Percentiles rank a stretch among this genome's conserved stretches.
These are phyloP conservation scores for Solanum sejunctum DNA, from an alignment of 257 asterid genomes.

Conservation along the genomic window DNA sequence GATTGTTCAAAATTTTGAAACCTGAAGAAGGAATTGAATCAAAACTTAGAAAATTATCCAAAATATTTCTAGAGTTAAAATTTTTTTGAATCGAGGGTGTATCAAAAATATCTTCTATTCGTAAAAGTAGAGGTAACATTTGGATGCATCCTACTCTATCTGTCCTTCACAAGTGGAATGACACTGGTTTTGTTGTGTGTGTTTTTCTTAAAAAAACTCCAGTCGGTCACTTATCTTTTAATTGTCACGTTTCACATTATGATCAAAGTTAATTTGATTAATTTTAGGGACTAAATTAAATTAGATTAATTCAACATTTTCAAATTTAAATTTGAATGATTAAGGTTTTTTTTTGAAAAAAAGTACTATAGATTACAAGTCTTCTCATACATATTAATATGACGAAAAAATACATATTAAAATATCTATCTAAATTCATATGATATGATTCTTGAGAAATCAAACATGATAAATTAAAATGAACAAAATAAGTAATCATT, in stretches of 20 bases:
- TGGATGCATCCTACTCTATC: too few species aligned
- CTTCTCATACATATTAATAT: too few species aligned
- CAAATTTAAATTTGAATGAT: too few species aligned
- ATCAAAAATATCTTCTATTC: background rate
- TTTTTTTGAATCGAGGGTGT: background rate
- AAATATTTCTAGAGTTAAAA: background rate
- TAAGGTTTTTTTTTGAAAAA: too few species aligned
- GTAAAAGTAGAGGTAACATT: background rate
- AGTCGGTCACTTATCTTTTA: too few species aligned
- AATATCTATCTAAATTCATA: background rate
- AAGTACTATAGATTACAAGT: background rate
- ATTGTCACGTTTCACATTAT: too few species aligned
- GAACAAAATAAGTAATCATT: background rate
- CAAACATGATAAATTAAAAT: background rate
- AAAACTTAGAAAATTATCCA: background rate
- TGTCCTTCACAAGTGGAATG: background rate
- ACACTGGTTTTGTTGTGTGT: background rate
- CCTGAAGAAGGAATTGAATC: background rate
- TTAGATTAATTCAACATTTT: background rate
- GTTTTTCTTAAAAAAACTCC: background rate
- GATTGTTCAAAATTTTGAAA: background rate
- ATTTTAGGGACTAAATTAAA: background rate
- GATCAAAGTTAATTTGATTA: too few species aligned
- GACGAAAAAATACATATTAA: background rate
- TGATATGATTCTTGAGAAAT: background rate